Conservation (phyloP, 495 filamentous ascomycete genomes). For the Ramalina peruviana region DNA sequence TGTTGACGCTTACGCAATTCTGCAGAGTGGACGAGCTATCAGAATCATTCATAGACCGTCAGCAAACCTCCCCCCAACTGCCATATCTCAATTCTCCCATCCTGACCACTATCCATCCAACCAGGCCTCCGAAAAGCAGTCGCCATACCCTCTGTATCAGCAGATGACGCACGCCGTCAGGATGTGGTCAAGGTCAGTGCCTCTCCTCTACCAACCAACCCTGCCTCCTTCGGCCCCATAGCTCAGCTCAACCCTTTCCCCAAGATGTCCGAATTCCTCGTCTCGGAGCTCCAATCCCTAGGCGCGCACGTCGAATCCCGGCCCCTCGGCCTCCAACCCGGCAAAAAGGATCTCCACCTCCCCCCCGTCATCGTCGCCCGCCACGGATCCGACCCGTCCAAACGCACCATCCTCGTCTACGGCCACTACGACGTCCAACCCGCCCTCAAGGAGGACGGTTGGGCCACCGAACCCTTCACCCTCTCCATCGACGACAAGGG, state of each 20-base stretch:
- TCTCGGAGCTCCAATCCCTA: conserved; percentile 62
- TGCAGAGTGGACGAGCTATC: conserved; percentile 63
- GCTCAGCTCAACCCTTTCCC: background rate
- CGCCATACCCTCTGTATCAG: conserved; percentile 88
- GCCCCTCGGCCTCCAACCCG: conserved; percentile 76
- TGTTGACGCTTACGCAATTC: background rate
- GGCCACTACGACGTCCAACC: conserved; percentile 99
- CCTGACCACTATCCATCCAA: background rate
- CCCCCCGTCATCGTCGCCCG: conserved; percentile 85
- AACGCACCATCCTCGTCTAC: conserved; percentile 91
- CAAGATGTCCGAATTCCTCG: conserved; percentile 87
- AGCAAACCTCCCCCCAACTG: conserved; percentile 6
- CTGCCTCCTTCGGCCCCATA: too few species aligned
- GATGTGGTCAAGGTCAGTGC: conserved; percentile 62
- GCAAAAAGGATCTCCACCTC: conserved; percentile 75
- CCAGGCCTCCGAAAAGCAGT: conserved; percentile 71
- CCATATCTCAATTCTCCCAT: background rate
- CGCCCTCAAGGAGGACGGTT: conserved; percentile 83
- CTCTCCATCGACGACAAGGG: conserved; percentile 78
- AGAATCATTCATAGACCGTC: conserved; percentile 76
- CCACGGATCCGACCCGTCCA: conserved; percentile 79
- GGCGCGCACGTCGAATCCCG: conserved; percentile 78
- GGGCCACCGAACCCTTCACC: conserved; percentile 90
- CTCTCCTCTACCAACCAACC: background rate
- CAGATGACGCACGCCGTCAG: conserved; percentile 70